Base-by-base conservation (phyloP, 192 early-diverging fungal species). In the Linnemannia zychae region DNA sequence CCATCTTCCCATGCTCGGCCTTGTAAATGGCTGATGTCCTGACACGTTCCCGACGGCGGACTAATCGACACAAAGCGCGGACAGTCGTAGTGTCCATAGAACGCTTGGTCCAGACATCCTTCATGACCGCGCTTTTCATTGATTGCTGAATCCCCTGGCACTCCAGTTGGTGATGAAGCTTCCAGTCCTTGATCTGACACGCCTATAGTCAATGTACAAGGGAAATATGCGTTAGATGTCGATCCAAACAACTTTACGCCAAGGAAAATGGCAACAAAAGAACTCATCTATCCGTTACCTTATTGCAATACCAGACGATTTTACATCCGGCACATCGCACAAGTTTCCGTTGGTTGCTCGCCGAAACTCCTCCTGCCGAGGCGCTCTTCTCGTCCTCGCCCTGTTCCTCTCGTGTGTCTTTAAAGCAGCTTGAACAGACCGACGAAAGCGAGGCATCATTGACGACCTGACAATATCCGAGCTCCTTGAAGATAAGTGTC, bases 161-260 rank as follows among this genome's bases (percentile, higher is more conserved):
- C 44, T 84, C 82, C 33, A 79, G 65, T 65, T 79, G 82, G 71
- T 84, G 82, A 20, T 84, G 82, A 4, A 84, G 73, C 34, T 84
- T 84, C 82, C 82, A 84, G 68, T 84, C 82, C 24, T 75, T 84
- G 65, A 71, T 69, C 67, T 84, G 82, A 38, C 82, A 84, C 9
- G 76, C 57, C 82, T 84, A 75, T 15, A 16, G n/a, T 7, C 18
- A 46, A 20, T 28, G 13, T 9, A 67, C 1, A 52, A 20, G 12
- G 18, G 33, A 57, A 11, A 4, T 4, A 46, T 0, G 36, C 6
- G 63, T 46, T 40, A 40, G 2, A 48, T 52, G 16, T 71, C 68
- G 71, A 36, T 24, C 5, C n/a, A 50, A 11, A 31, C 28, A 46
- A 40, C 24, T 24, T 20, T n/a, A 31, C 0, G 17, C 33, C 38